Evolutionary conservation across 371 early-diverging fungal genomes (phyloP).

Genomic region (Catenaria anguillulae): DNA sequence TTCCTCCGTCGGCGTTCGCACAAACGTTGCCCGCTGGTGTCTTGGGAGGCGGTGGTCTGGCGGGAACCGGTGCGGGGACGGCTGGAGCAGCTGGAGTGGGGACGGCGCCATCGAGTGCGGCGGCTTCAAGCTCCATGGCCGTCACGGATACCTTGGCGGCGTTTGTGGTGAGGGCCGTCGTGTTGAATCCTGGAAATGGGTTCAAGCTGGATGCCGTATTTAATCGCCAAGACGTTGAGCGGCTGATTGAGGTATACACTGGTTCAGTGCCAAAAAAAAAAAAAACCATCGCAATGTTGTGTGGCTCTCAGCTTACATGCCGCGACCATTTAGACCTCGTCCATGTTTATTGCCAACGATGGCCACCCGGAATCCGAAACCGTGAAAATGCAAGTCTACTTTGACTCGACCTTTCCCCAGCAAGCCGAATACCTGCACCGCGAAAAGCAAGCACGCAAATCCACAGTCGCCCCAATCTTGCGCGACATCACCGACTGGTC

Average conservation of each 20-base stretch:
- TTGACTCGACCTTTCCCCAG: conserved; percentile 34
- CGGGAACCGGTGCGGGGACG: background rate
- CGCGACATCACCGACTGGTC: conserved; percentile 20
- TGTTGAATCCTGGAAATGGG: conserved; percentile 27
- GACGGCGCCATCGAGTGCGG: background rate
- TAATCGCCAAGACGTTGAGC: conserved; percentile 26
- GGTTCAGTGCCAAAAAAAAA: no score
- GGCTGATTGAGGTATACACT: conserved; percentile 29
- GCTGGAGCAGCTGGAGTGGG: background rate
- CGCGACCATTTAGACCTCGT: no score
- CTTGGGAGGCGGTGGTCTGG: conserved; percentile 7
- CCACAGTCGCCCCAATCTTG: conserved; percentile 20
- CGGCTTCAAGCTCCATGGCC: background rate
- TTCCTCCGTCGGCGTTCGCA: background rate
- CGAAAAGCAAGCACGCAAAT: conserved; percentile 24
- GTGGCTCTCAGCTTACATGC: no score
- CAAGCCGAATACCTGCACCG: conserved; percentile 35
- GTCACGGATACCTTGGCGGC: conserved; percentile 35
- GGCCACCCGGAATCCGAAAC: conserved; percentile 24
- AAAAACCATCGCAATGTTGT: no score
- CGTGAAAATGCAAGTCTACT: conserved; percentile 38
- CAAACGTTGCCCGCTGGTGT: conserved; percentile 3
- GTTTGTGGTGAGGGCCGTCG: conserved; percentile 32
- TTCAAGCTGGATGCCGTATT: conserved; percentile 32
- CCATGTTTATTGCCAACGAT: conserved; percentile 17